Percentiles rank a stretch among this genome's conserved stretches.
Evolutionary conservation across 768 basidiomycete species (phyloP).

Genomic region (Suillus plorans): DNA sequence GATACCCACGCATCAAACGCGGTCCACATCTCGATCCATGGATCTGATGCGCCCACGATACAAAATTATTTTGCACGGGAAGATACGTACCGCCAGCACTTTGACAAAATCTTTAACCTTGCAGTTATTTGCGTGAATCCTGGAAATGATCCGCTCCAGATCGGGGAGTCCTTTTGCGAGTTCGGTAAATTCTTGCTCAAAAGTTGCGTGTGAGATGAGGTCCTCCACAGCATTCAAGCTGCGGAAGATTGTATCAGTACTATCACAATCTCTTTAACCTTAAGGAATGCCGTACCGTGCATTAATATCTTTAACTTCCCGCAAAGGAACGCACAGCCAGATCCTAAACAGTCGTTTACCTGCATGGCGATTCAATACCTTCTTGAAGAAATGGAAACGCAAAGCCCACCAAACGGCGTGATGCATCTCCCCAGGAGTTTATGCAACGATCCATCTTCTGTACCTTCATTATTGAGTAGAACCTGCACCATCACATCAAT

Average conservation of each 20-base stretch:
- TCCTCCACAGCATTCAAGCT: conserved; percentile 96
- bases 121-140: conserved; percentile 92
- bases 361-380: conserved; percentile 27
- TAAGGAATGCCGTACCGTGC: conserved; percentile 56
- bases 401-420: conserved; percentile 81
- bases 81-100: conserved; percentile 64
- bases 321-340: conserved; percentile 93
- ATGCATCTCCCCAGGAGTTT: conserved; percentile 80
- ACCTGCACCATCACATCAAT: conserved; percentile 45
- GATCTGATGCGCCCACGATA: background rate
- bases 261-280: conserved; percentile 9
- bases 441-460: conserved; percentile 85
- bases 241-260: conserved; percentile 14
- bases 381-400: conserved; percentile 7
- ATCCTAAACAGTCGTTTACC: conserved; percentile 95
- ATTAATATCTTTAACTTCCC: conserved; percentile 82
- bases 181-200: conserved; percentile 72
- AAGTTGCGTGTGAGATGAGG: conserved; percentile 75
- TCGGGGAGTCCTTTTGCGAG: conserved; percentile 86
- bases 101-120: conserved; percentile 85
- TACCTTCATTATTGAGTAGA: conserved; percentile 90
- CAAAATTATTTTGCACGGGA: background rate
- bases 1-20: background rate
- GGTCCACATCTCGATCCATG: background rate
- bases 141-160: conserved; percentile 89